Evolutionary conservation across 805 yeast species (phyloP), one percentile per base, ranked within the genome.

Genomic region (Nakazawaea siamensis): DNA sequence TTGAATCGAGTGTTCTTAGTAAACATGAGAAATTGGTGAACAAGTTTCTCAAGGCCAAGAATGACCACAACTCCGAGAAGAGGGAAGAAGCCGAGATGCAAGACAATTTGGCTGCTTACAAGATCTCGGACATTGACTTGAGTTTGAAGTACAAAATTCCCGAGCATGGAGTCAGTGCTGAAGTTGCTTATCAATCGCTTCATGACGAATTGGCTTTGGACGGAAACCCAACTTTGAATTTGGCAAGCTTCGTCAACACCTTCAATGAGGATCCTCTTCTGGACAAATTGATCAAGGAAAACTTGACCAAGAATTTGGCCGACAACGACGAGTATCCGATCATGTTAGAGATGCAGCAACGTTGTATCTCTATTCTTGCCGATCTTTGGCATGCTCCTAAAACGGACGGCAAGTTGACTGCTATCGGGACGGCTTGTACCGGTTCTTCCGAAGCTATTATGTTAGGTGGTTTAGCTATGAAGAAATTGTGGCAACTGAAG

Each of bases 241-340:
- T 87, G 54, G 97, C 97, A 3, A 79, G 90, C 20, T 87, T 87
- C 53, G 97, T 87, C 43, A 84, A 83, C 59, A 87, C 95, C 6
- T 69, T 64, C 44, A 51, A 79, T 16, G 74, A 74, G 36, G 70
- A 64, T n/a, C 55, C 57, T 14, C 74, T 80, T 3, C 34, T 33
- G 35, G 57, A 58, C 14, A 62, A 64, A 43, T 66, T 87, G 45
- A 69, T 79, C 37, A 31, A 54, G 18, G 88, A 83, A 54, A 87
- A 87, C 55, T 48, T 86, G 40, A 78, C 83, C 46, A 87, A 88
- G 66, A 87, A 87, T 57, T 64, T 87, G 49, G 95, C 96, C 7
- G 97, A 87, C 57, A 80, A 80, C 47, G 96, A 88, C 54, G 97
- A 87, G 64, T 87, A 87, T 55, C 96, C 97, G 8, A 80, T 87